Base-by-base conservation (phyloP, 2,329 filamentous ascomycete species). In the Epichloe typhina region DNA sequence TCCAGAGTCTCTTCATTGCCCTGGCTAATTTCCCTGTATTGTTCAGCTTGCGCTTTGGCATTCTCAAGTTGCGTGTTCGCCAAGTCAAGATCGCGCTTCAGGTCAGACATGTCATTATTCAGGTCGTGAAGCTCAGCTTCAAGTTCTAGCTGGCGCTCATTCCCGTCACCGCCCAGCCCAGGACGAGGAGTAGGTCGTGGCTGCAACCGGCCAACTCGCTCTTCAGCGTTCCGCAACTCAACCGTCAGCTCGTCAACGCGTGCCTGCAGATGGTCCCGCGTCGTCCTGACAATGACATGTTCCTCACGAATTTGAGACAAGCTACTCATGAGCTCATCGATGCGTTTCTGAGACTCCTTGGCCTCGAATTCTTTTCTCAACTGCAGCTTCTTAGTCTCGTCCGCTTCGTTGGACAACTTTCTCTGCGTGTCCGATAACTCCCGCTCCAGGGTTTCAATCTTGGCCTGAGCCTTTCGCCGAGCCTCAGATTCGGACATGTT, bases 331-430 rank as follows among this genome's bases (percentile, higher is more conserved):
- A 98, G 78, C 61, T 97, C 91, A 57, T 98, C 91, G 54, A 97
- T 93, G 48, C 90, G 82, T 66, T 89, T 93, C 64, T 95, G 88
- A 47, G 79, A 83, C 64, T 97, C 88, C 57, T 88, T 84, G 41
- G 84, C 80, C 54, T 98, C 93, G 55, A 87, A 96, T 61, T 97
- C 91, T 60, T 94, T 89, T 52, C 91, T 82, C 47, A 93, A 73
- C 53, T 86, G 76, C 36, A 86, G 72, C 64, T 94, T 91, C 73
- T 90, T 94, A 57, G 76, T 80, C 56, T 95, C 90, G 54, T 96
- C 89, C 0, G 82, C 68, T 62, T 96, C 90, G 26, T 88, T 82
- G 2, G 84, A 81, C 3, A 97, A 74, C 65, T 90, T 95, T 46
- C 86, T 84, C 68, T 94, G 94, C 1, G 83, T 83, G 2, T 81